phyloP scores from a whole-genome alignment of 768 basidiomycete species.

The Mycena vulgaris region DNA sequence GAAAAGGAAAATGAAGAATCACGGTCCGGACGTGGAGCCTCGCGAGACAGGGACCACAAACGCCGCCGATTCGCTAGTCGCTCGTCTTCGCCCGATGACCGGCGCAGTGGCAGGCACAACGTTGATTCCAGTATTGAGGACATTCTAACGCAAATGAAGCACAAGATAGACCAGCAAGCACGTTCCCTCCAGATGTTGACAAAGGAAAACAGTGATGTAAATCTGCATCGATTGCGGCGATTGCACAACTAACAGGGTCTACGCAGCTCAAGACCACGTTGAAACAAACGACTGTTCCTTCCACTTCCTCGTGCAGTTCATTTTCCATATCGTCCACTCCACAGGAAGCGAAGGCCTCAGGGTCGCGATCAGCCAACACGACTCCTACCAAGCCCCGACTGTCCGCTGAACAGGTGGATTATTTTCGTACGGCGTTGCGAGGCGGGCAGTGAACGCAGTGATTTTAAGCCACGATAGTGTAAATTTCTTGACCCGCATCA shows the following conservation, averaged over 20 bases:
- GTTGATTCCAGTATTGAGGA: slow-evolving; percentile 46
- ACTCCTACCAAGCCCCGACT: slow-evolving; percentile 29
- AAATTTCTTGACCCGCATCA: slow-evolving; percentile 36
- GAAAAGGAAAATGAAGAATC: slow-evolving; percentile 33
- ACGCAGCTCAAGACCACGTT: slow-evolving; percentile 45
- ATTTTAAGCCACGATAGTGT: not conserved
- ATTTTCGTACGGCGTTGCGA: slow-evolving; percentile 28
- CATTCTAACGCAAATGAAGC: slow-evolving; percentile 62
- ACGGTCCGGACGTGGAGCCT: slow-evolving; percentile 23
- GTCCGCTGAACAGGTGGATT: slow-evolving; percentile 23
- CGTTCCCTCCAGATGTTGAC: slow-evolving; percentile 57
- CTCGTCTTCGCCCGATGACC: slow-evolving; percentile 33
- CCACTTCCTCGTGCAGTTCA: slow-evolving; percentile 36
- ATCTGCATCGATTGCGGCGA: slow-evolving; percentile 29
- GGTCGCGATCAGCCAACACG: slow-evolving; percentile 20
- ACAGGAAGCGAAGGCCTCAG: slow-evolving; percentile 14
- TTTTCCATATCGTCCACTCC: slow-evolving; percentile 36
- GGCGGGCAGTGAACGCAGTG: slow-evolving; percentile 23
- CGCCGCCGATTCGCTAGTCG: slow-evolving; percentile 45
- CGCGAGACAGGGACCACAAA: slow-evolving; percentile 43
- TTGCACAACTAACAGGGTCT: not conserved
- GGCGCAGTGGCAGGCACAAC: slow-evolving; percentile 9
- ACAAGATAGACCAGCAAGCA: slow-evolving; percentile 65
- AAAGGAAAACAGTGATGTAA: slow-evolving; percentile 66
- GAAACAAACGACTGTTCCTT: slow-evolving; percentile 27